Percentiles rank a stretch among this genome's conserved stretches.
Conservation (phyloP, 176 grass and related monocot genomes). For the Aechmea fasciata region DNA sequence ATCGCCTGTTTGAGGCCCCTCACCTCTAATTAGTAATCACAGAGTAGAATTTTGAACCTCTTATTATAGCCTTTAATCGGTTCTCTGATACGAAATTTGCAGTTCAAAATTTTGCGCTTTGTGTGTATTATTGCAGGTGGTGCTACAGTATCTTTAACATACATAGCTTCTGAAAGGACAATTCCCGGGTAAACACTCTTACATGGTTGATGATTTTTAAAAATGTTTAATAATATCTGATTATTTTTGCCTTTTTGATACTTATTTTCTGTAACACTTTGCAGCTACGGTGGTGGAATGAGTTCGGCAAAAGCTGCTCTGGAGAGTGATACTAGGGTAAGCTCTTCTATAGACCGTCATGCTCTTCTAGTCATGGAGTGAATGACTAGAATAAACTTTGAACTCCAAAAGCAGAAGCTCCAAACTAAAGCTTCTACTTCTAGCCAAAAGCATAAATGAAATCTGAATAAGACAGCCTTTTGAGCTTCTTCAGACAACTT, state of each 20-base stretch:
- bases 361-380: no score
- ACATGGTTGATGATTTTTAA: not conserved
- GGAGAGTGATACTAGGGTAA: conserved; percentile 86
- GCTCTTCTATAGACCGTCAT: conserved; percentile 1
- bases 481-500: no score
- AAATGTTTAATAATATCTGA: conserved; percentile 2
- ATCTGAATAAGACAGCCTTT: no score
- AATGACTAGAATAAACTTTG: no score
- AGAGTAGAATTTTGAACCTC: not conserved
- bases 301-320: conserved; percentile 89
- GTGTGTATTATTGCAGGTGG: conserved; percentile 46
- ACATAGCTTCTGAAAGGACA: conserved; percentile 87
- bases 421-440: no score
- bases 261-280: conserved; percentile 21
- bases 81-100: not conserved
- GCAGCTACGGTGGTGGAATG: conserved; percentile 80
- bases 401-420: no score
- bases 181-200: conserved; percentile 60
- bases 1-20: not conserved
- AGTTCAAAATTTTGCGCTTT: not conserved
- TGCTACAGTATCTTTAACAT: conserved; percentile 78
- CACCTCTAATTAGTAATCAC: not conserved
- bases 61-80: not conserved
- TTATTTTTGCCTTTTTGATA: conserved; percentile 5
- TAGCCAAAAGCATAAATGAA: no score